Percentiles rank a stretch among this genome's conserved stretches.
Conservation (phyloP, 257 asterid species). For the Solanum verrucosum region DNA sequence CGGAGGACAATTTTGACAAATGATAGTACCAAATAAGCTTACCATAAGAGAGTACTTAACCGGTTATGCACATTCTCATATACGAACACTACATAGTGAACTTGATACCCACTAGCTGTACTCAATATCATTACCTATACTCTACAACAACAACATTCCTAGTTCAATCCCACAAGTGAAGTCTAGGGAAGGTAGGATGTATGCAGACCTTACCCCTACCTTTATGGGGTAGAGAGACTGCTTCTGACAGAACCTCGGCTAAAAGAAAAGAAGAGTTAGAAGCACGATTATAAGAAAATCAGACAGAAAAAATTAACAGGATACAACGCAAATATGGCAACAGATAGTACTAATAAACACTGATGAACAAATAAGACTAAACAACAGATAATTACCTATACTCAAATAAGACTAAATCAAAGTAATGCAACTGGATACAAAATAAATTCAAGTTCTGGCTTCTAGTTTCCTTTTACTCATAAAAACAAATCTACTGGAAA, state of each 20-base stretch:
- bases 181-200: background rate
- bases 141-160: background rate
- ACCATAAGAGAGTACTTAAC: background rate
- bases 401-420: background rate
- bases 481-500: background rate
- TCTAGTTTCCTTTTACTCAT: background rate
- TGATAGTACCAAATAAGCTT: background rate
- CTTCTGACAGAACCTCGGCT: background rate
- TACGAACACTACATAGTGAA: background rate
- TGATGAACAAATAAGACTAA: background rate
- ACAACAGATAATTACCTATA: background rate
- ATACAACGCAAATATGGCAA: background rate
- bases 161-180: background rate
- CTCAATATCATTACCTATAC: background rate
- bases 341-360: background rate
- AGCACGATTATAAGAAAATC: background rate
- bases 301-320: background rate
- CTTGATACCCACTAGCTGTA: background rate
- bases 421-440: background rate
- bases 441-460: background rate
- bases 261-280: background rate
- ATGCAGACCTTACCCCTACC: background rate
- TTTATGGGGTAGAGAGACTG: background rate
- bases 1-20: background rate
- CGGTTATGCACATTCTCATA: background rate